These are phyloP conservation scores for Phialophora verrucosa DNA, from an alignment of 2,329 filamentous ascomycete genomes.

Conservation along the genomic window DNA sequence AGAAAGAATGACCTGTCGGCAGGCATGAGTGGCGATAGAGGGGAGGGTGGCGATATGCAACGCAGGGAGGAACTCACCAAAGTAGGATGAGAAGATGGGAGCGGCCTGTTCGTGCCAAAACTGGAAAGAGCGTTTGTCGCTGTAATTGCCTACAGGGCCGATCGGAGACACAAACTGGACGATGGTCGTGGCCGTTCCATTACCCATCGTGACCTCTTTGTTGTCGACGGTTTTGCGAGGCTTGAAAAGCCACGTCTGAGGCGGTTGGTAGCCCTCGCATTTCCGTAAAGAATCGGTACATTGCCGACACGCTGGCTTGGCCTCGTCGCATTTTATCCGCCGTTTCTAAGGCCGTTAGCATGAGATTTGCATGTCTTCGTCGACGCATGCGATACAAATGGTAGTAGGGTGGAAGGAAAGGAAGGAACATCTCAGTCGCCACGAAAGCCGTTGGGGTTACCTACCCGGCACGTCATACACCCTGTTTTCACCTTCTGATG, in stretches of 20 bases:
- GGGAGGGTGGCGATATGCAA: neutral
- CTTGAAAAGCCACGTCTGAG: conserved; percentile 37
- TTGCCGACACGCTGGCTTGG: conserved; percentile 32
- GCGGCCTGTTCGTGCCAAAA: conserved; percentile 32
- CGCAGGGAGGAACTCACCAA: conserved; percentile 21
- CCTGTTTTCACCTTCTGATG: conserved; percentile 38
- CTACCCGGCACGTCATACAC: conserved; percentile 36
- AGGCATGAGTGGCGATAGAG: conserved; percentile 11
- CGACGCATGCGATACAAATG: neutral
- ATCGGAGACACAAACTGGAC: conserved; percentile 27
- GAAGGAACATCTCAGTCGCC: neutral
- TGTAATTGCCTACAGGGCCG: conserved; percentile 19
- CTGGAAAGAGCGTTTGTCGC: conserved; percentile 30
- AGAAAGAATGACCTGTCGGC: conserved; percentile 28
- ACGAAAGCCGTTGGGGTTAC: neutral
- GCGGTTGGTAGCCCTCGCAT: conserved; percentile 35
- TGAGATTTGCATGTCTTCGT: neutral
- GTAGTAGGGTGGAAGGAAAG: neutral
- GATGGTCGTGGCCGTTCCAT: conserved; percentile 3
- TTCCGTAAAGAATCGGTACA: conserved; percentile 33
- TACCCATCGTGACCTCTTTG: neutral
- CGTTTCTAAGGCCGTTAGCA: conserved; percentile 26
- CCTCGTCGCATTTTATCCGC: conserved; percentile 37
- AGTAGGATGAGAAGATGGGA: conserved; percentile 33
- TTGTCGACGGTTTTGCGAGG: conserved; percentile 20